Conservation (phyloP, 116 monocot species). For the Iris pallida region DNA sequence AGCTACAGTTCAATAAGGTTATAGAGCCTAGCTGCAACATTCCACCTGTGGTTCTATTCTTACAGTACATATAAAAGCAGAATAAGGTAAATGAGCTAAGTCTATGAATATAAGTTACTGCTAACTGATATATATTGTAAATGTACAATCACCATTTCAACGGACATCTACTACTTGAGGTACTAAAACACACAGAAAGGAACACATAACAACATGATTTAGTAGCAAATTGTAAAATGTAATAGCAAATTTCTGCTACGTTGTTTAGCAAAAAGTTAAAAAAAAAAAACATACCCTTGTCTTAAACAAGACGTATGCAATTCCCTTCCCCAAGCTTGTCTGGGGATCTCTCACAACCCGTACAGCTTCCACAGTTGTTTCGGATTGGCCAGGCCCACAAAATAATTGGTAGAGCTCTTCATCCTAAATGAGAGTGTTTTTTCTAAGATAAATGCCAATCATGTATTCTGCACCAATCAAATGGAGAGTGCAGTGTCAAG, state of each 20-base stretch:
- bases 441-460: background rate
- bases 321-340: constrained; percentile 86
- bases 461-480: background rate
- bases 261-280: background rate
- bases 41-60: no score
- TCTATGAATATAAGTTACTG: no score
- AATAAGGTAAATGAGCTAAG: no score
- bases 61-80: no score
- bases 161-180: no score
- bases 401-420: constrained; percentile 89
- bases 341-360: constrained; percentile 84
- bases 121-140: no score
- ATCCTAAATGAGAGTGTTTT: constrained; percentile 40
- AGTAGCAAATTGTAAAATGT: background rate
- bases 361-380: constrained; percentile 67
- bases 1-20: no score
- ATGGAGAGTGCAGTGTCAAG: no score
- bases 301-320: constrained; percentile 92
- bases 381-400: constrained; percentile 38
- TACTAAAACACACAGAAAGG: no score
- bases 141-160: no score
- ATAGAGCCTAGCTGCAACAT: no score
- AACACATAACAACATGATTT: no score
- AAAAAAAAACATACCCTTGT: constrained; percentile 73
- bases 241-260: background rate